phyloP scores from a whole-genome alignment of 805 yeast genomes.

The Saccharomycopsis lassenensis region DNA sequence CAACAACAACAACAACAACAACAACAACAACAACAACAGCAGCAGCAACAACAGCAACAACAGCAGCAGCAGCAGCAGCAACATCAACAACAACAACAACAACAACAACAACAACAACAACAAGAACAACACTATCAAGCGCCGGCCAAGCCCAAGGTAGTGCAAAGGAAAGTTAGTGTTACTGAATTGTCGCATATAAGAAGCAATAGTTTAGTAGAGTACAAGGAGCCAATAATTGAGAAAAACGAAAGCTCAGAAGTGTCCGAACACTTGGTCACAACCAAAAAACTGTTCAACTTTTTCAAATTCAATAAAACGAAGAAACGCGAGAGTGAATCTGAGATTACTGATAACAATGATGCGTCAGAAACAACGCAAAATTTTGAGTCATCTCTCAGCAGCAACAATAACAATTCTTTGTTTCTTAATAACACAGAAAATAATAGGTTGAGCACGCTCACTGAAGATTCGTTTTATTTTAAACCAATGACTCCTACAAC shows the following conservation, averaged over 20 bases:
- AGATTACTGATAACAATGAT: neutral
- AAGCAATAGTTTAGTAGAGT: slow-evolving; percentile 13
- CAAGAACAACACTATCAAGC: neutral
- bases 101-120: neutral
- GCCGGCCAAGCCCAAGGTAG: too few species aligned
- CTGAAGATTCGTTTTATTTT: too few species aligned
- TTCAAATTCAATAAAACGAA: too few species aligned
- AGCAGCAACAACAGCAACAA: slow-evolving; percentile 1
- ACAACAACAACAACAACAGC: slow-evolving; percentile 2
- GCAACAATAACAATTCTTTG: too few species aligned
- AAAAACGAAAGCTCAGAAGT: too few species aligned
- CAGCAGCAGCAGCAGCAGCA: neutral
- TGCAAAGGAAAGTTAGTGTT: slow-evolving; percentile 13
- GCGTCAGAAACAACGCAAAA: neutral
- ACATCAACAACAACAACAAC: neutral
- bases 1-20: slow-evolving; percentile 21
- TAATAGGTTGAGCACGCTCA: too few species aligned
- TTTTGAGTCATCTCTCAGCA: too few species aligned
- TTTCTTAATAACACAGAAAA: too few species aligned
- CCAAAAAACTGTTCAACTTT: too few species aligned
- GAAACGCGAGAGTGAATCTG: neutral
- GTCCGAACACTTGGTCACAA: too few species aligned
- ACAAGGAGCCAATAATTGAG: neutral
- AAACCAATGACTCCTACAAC: too few species aligned
- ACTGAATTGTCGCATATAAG: slow-evolving; percentile 13